Conservation (phyloP, 2,329 filamentous ascomycete species). For the Penicillium sp. region DNA sequence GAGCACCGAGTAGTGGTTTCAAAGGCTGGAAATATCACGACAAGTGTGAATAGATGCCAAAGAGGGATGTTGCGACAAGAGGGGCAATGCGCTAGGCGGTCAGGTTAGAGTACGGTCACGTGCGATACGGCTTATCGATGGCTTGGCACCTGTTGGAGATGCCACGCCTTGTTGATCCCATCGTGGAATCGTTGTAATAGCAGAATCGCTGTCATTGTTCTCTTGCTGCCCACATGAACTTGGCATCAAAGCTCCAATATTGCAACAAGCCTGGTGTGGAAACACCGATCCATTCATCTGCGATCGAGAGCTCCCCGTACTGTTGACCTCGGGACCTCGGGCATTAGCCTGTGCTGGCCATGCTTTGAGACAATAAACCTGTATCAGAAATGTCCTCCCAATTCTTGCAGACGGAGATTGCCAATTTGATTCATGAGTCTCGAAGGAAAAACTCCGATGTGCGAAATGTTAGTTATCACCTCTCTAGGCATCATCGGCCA, state of each 20-base stretch:
- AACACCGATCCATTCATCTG: neutral
- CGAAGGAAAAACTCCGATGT: conserved; percentile 92
- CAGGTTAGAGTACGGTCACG: conserved; percentile 16
- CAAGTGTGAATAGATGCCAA: neutral
- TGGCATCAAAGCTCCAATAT: neutral
- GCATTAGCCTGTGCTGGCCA: conserved; percentile 25
- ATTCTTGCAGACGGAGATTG: conserved; percentile 82
- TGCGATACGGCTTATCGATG: conserved; percentile 27
- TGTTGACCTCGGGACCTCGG: conserved; percentile 17
- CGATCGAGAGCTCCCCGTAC: conserved; percentile 7
- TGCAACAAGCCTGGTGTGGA: neutral
- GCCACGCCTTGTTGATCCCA: conserved; percentile 26
- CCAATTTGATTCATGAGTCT: conserved; percentile 90
- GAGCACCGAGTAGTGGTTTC: neutral
- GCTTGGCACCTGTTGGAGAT: conserved; percentile 25
- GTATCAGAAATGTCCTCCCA: conserved; percentile 76
- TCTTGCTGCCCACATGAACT: neutral
- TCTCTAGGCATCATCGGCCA: conserved; percentile 9
- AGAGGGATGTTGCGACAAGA: conserved; percentile 14
- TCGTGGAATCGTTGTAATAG: conserved; percentile 12
- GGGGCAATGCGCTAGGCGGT: conserved; percentile 22
- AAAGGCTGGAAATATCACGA: neutral
- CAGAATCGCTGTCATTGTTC: neutral
- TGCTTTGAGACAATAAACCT: conserved; percentile 29
- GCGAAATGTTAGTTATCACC: conserved; percentile 56